Percentiles rank a stretch among this genome's conserved stretches.
Evolutionary conservation across 257 asterid genomes (phyloP).

Genomic region (Gardenia jasminoides): DNA sequence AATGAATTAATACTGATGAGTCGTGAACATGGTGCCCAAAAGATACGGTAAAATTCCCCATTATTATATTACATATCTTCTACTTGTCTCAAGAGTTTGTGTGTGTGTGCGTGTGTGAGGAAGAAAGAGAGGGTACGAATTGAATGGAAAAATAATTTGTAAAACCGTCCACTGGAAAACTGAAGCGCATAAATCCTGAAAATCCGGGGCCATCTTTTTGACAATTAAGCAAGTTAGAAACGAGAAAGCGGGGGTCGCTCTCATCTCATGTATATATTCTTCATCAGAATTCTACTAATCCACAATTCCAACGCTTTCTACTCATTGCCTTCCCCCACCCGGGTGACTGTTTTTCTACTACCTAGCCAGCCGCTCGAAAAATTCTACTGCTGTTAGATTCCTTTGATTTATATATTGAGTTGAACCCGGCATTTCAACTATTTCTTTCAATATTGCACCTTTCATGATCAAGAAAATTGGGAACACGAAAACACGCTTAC

Average conservation of each 20-base stretch:
- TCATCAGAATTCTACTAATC: neutral
- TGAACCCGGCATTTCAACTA: neutral
- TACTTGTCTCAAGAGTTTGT: too few species aligned
- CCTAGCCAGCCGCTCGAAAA: neutral
- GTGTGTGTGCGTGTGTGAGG: neutral
- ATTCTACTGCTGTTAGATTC: neutral
- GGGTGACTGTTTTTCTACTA: neutral
- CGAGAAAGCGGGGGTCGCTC: slow-evolving; percentile 14
- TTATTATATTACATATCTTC: too few species aligned
- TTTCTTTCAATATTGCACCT: too few species aligned
- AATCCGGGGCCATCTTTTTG: slow-evolving; percentile 35
- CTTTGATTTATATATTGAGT: too few species aligned
- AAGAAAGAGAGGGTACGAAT: neutral
- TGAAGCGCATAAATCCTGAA: slow-evolving; percentile 31
- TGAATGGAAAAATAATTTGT: neutral
- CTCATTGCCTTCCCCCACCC: neutral
- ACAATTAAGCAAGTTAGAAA: neutral
- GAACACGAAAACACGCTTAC: neutral
- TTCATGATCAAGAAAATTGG: neutral
- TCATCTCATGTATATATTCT: neutral
- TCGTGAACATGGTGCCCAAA: too few species aligned
- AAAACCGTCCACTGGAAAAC: slow-evolving; percentile 26
- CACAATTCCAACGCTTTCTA: neutral
- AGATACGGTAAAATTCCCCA: too few species aligned
- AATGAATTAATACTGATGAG: too few species aligned